A percentile compares a stretch with the other conserved stretches of the same genome.
These are phyloP conservation scores for Aristolochia fimbriata DNA, from an alignment of 164 flowering plant genomes.

Conservation along the genomic window DNA sequence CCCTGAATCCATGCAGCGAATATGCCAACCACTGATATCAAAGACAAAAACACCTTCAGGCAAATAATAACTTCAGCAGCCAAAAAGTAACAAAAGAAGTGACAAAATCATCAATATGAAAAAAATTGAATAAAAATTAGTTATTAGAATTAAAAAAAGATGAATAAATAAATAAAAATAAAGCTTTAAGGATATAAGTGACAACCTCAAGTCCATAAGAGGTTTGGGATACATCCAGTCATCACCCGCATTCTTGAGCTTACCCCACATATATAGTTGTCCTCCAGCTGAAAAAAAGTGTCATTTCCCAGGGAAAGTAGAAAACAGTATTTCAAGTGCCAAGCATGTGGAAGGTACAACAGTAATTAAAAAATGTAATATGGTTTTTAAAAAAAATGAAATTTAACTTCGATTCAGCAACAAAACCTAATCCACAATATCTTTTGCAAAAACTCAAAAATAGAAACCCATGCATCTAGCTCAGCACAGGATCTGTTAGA, in stretches of 20 bases:
- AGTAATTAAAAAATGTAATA: too few species aligned
- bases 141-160: background rate
- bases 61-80: background rate
- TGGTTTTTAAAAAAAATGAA: too few species aligned
- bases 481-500: too few species aligned
- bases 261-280: conserved; percentile 99
- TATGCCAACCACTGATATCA: conserved; percentile 74
- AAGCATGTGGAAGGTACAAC: background rate
- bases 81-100: background rate
- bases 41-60: background rate
- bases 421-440: too few species aligned
- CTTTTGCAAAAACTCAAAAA: too few species aligned
- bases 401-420: too few species aligned
- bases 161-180: background rate
- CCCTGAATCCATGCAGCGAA: conserved; percentile 98
- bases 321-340: background rate
- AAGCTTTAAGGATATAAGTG: too few species aligned
- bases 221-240: conserved; percentile 99
- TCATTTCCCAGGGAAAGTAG: background rate
- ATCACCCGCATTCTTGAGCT: conserved; percentile 79
- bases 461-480: too few species aligned
- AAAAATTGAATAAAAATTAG: background rate
- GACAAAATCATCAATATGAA: background rate
- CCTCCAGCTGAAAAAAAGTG: conserved; percentile 62
- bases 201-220: conserved; percentile 88